Base-by-base conservation (phyloP, 2,329 filamentous ascomycete genomes). In the Colletotrichum camelliae region DNA sequence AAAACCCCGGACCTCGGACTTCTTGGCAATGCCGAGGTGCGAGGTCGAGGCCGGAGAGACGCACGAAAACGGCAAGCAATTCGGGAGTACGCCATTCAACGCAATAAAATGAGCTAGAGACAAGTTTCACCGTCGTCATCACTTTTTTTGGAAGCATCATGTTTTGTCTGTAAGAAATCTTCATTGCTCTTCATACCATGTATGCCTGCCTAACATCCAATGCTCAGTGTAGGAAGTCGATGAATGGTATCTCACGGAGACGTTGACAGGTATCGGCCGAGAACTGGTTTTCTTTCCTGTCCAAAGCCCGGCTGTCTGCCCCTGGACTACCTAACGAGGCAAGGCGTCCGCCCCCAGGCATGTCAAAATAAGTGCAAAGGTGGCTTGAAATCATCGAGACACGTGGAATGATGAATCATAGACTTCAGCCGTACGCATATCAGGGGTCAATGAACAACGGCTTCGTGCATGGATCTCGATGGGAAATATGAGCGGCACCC, bases 21-120 rank as follows among this genome's bases (percentile, higher is more conserved):
- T 77, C 75, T 77, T 72, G 66, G 75, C 69, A 76, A 60, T 65
- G 70, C 76, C 73, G 70, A 72, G 64, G 66, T 74, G 71, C 67
- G 67, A 67, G 35, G 13, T 33, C 0, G 7, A 2, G 5, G 18
- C 66, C 52, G 58, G 67, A 9, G 2, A 60, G 57, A 1, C 4
- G 21, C 31, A 67, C 43, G 52, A 27, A 64, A 70, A 65, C 35
- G 24, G 67, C 7, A 64, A 70, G 31, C 4, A 69, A 18, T 39
- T 77, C 70, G 69, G 70, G 48, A 21, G 27, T 15, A 4, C 12
- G 15, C 18, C 48, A 58, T 15, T 48, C 3, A 35, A 7, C 12
- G 24, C 7, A n/a, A 65, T 4, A 16, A 2, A 8, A 12, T 10
- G 5, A 21, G 16, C 0, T 4, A 10, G 43, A 13, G 43, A 48